Evolutionary conservation across 2,329 filamentous ascomycete species (phyloP).

Genomic region (Cercospora berteroae): DNA sequence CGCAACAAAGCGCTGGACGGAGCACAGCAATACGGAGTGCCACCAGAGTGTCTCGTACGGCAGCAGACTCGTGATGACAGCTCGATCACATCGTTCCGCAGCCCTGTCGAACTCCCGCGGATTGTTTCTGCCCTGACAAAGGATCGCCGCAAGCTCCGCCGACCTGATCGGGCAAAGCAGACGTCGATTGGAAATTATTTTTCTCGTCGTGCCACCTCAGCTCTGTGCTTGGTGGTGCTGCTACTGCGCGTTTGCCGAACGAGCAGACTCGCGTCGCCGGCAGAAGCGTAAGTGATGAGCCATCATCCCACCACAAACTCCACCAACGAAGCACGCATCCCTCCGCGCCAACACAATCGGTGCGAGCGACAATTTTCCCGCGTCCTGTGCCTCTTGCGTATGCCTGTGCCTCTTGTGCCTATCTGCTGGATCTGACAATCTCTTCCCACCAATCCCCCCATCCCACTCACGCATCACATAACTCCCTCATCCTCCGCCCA

Average conservation of each 20-base stretch:
- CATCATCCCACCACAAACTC: background rate
- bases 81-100: background rate
- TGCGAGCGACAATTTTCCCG: constrained; percentile 3
- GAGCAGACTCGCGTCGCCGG: background rate
- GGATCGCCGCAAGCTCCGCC: constrained; percentile 2
- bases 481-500: constrained; percentile 1
- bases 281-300: background rate
- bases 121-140: background rate
- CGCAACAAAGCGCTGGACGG: background rate
- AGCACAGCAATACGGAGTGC: background rate
- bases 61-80: background rate
- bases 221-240: background rate
- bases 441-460: constrained; percentile 6
- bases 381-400: constrained; percentile 2
- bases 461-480: background rate
- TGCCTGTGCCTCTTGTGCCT: constrained; percentile 1
- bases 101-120: background rate
- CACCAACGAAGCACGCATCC: background rate
- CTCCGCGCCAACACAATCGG: background rate
- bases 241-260: background rate
- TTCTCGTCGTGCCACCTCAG: constrained; percentile 10
- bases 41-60: background rate
- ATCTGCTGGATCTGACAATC: constrained; percentile 11
- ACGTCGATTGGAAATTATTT: constrained; percentile 3
- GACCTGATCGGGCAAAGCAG: background rate